Percentiles rank a stretch among this genome's conserved stretches.
phyloP scores from a whole-genome alignment of 2,329 filamentous ascomycete species.

The Ophiostoma sp. region DNA sequence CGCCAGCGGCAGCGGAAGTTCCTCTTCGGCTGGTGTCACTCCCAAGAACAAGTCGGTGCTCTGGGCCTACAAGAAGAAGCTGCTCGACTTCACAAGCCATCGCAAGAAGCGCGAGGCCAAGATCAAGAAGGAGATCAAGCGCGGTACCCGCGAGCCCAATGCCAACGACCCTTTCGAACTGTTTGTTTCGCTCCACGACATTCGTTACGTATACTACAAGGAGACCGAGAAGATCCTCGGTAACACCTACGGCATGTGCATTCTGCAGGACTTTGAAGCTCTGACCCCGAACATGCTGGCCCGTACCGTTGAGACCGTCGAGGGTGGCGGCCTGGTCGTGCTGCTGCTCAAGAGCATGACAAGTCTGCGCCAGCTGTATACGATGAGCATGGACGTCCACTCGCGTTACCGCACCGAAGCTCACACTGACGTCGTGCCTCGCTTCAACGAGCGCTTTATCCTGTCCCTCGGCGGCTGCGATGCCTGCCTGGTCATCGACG shows the following conservation, averaged over 20 bases:
- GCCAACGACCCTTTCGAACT: conserved; percentile 94
- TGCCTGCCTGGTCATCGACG: conserved; percentile 91
- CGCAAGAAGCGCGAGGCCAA: conserved; percentile 97
- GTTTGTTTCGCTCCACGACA: conserved; percentile 93
- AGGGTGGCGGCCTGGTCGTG: conserved; percentile 89
- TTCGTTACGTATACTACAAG: conserved; percentile 99
- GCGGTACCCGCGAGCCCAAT: conserved; percentile 89
- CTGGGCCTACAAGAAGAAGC: conserved; percentile 97
- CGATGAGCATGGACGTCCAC: conserved; percentile 96
- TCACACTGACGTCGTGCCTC: conserved; percentile 87
- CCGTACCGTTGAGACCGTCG: conserved; percentile 93
- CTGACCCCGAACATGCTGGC: conserved; percentile 96
- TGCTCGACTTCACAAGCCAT: conserved; percentile 92
- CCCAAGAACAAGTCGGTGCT: conserved; percentile 95
- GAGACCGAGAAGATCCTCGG: conserved; percentile 98
- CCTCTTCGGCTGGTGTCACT: conserved; percentile 58
- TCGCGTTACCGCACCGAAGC: conserved; percentile 95
- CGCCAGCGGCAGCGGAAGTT: conserved; percentile 9
- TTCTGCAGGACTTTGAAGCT: conserved; percentile 96
- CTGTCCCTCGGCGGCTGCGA: conserved; percentile 93
- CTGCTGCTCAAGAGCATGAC: conserved; percentile 93
- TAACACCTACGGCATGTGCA: conserved; percentile 81
- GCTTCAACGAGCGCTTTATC: conserved; percentile 98
- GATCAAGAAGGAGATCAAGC: conserved; percentile 97
- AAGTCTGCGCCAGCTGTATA: conserved; percentile 96